Evolutionary conservation across 306 rosid species (phyloP).

Genomic region (Sesbania bispinosa): DNA sequence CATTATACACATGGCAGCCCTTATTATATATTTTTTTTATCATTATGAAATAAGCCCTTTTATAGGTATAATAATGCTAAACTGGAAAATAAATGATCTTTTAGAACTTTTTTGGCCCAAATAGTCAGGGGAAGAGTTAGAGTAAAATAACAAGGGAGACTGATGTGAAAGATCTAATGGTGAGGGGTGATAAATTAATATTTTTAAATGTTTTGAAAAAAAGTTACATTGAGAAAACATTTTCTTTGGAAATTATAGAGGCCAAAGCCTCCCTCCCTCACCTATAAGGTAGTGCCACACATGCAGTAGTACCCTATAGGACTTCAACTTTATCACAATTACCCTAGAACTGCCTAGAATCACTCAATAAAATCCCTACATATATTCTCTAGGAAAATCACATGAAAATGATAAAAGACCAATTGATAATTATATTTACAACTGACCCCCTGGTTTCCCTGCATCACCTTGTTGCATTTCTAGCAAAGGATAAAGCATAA

Average conservation of each 20-base stretch:
- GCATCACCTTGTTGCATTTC: not conserved
- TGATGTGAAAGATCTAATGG: too few relatives aligned
- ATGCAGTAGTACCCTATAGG: not conserved
- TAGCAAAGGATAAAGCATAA: slow-evolving; percentile 2
- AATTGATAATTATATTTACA: too few relatives aligned
- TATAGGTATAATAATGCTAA: not conserved
- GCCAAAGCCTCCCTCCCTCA: too few relatives aligned
- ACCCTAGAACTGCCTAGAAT: not conserved
- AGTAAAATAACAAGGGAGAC: not conserved
- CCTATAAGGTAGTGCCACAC: not conserved
- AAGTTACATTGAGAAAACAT: too few relatives aligned
- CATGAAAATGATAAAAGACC: too few relatives aligned
- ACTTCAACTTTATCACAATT: not conserved
- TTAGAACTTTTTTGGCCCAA: not conserved
- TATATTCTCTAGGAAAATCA: not conserved
- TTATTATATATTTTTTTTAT: not conserved
- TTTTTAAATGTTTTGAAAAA: too few relatives aligned
- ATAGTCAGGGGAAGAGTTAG: not conserved
- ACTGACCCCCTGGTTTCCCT: not conserved
- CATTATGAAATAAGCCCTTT: not conserved
- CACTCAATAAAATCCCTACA: not conserved
- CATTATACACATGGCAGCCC: not conserved
- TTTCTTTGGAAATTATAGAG: too few relatives aligned
- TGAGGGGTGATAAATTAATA: too few relatives aligned
- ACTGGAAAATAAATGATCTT: not conserved